Percentiles rank a stretch among this genome's conserved stretches.
Evolutionary conservation across 176 grass and related monocot genomes (phyloP).

Genomic region (Pharus latifolius): DNA sequence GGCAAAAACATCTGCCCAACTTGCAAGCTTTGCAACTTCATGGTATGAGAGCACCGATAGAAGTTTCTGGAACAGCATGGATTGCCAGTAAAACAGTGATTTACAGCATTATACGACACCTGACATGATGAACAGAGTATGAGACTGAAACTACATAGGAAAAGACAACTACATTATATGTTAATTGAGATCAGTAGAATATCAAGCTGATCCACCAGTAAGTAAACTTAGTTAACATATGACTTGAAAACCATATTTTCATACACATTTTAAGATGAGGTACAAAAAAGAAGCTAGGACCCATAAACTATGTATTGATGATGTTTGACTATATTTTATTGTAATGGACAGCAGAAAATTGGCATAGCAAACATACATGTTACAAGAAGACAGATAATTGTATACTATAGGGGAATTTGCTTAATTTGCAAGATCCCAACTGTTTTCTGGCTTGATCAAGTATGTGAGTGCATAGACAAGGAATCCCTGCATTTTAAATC

Average conservation of each 20-base stretch:
- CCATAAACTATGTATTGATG: background rate
- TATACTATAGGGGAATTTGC: too few relatives aligned
- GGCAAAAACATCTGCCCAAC: conserved; percentile 11
- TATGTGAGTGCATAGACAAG: too few relatives aligned
- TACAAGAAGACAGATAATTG: too few relatives aligned
- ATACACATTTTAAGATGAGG: background rate
- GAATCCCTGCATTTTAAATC: too few relatives aligned
- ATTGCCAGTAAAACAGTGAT: conserved; percentile 16
- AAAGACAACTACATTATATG: background rate
- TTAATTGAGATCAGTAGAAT: background rate
- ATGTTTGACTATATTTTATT: background rate
- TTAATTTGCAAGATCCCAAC: too few relatives aligned
- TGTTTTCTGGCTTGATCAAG: too few relatives aligned
- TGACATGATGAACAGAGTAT: conserved; percentile 3
- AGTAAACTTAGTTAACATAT: background rate
- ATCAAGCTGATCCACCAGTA: background rate
- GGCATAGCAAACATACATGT: too few relatives aligned
- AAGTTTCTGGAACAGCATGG: conserved; percentile 9
- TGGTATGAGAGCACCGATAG: background rate
- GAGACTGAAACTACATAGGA: background rate
- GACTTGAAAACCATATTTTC: background rate
- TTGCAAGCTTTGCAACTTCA: conserved; percentile 15
- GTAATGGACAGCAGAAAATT: too few relatives aligned
- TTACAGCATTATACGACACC: conserved; percentile 25
- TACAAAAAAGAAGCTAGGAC: background rate